Evolutionary conservation across 352 stramenopile genomes (phyloP).

Genomic region (Pythium folliculosum): DNA sequence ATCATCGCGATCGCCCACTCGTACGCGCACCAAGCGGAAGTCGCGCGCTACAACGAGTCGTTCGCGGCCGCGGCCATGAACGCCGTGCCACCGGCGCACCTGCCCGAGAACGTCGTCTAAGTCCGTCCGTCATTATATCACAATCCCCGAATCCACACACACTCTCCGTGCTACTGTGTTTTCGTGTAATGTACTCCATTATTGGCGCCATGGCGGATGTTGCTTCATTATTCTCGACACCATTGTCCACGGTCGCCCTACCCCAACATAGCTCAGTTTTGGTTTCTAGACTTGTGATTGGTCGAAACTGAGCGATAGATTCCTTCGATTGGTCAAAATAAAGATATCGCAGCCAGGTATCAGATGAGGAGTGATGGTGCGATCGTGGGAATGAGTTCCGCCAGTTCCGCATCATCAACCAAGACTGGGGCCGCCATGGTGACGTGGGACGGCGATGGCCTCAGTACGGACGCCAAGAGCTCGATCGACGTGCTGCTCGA

Average conservation of each 20-base stretch:
- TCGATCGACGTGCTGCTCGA: conserved; percentile 4
- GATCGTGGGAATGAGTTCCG: too few species aligned
- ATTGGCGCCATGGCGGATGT: not conserved
- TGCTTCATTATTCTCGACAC: not conserved
- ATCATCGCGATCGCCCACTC: conserved; percentile 79
- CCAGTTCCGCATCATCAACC: not conserved
- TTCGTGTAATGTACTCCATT: too few species aligned
- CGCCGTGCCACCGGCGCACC: conserved; percentile 63
- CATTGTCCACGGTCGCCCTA: not conserved
- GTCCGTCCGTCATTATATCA: too few species aligned
- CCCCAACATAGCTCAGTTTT: not conserved
- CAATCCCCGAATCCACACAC: too few species aligned
- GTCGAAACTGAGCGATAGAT: too few species aligned
- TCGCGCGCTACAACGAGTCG: conserved; percentile 82
- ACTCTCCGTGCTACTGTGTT: too few species aligned
- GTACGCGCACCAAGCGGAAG: conserved; percentile 72
- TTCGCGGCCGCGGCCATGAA: conserved; percentile 84
- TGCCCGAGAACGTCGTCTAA: conserved; percentile 59
- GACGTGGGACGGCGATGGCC: conserved; percentile 7
- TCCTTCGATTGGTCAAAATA: not conserved
- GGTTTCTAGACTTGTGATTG: not conserved
- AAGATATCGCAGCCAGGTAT: not conserved
- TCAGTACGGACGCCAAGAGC: not conserved
- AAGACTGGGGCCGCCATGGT: not conserved
- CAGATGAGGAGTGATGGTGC: too few species aligned